Evolutionary conservation across 2,329 filamentous ascomycete genomes (phyloP).

Genomic region (Arthrinium phaeospermum): DNA sequence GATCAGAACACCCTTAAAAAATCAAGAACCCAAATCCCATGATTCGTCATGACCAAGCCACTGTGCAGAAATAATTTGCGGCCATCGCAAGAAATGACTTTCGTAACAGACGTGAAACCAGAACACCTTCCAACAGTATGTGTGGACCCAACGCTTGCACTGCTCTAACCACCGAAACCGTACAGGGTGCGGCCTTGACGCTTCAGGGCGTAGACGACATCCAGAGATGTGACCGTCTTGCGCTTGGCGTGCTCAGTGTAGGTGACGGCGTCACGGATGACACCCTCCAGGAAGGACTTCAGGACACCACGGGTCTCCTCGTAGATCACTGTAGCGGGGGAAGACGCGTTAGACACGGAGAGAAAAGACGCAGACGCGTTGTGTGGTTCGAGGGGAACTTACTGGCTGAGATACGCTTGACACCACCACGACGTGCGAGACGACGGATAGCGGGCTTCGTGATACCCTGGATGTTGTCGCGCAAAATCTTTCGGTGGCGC

Average conservation of each 20-base stretch:
- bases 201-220: conserved; percentile 69
- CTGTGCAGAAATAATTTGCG: conserved; percentile 33
- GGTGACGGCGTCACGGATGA: conserved; percentile 80
- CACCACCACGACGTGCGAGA: conserved; percentile 98
- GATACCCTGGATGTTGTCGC: conserved; percentile 99
- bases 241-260: conserved; percentile 86
- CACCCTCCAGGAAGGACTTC: conserved; percentile 83
- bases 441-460: conserved; percentile 98
- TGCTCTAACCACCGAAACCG: conserved; percentile 67
- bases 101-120: conserved; percentile 43
- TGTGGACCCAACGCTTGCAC: conserved; percentile 27
- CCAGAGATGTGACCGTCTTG: conserved; percentile 71
- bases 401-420: conserved; percentile 99
- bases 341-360: conserved; percentile 22
- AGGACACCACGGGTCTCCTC: conserved; percentile 83
- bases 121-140: conserved; percentile 26
- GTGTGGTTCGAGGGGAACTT: conserved; percentile 44
- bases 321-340: conserved; percentile 68
- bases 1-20: conserved; percentile 39
- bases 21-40: conserved; percentile 40
- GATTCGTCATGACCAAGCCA: conserved; percentile 42
- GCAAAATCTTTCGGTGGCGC: conserved; percentile 98
- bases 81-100: conserved; percentile 39
- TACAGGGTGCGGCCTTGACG: conserved; percentile 71
- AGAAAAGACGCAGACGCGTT: background rate